These are phyloP conservation scores for Neurospora sp. DNA, from an alignment of 495 filamentous ascomycete genomes.

Conservation along the genomic window DNA sequence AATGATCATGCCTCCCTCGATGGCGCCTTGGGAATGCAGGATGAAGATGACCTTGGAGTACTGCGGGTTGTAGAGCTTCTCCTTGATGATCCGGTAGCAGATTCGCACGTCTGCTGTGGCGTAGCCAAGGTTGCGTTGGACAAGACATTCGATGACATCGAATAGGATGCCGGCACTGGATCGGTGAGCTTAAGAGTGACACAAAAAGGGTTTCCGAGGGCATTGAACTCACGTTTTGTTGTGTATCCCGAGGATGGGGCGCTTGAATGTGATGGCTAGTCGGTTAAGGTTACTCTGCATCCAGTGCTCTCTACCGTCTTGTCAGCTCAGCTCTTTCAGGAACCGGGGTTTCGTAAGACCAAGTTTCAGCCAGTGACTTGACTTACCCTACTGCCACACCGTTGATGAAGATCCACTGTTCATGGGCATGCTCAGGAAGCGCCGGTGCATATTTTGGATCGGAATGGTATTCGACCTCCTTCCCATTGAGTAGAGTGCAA, in stretches of 20 bases:
- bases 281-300: conserved; percentile 62
- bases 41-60: conserved; percentile 68
- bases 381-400: conserved; percentile 53
- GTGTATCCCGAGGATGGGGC: conserved; percentile 69
- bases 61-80: conserved; percentile 43
- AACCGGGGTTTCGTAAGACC: background rate
- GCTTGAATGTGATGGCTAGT: conserved; percentile 62
- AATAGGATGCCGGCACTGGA: conserved; percentile 51
- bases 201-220: background rate
- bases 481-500: conserved; percentile 43
- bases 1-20: conserved; percentile 62
- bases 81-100: conserved; percentile 47
- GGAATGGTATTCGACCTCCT: conserved; percentile 28
- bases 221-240: conserved; percentile 50
- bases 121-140: conserved; percentile 68
- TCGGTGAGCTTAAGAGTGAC: conserved; percentile 1
- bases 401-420: conserved; percentile 70
- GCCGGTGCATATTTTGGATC: conserved; percentile 34
- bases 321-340: conserved; percentile 3
- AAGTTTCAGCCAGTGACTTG: conserved; percentile 11
- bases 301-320: conserved; percentile 38
- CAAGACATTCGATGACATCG: conserved; percentile 65
- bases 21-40: conserved; percentile 74
- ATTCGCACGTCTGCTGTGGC: conserved; percentile 59
- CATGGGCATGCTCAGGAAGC: conserved; percentile 37